Percentiles rank a stretch among this genome's conserved stretches.
Evolutionary conservation across 2,329 filamentous ascomycete genomes (phyloP).

Genomic region (Bipolaris bicolor): DNA sequence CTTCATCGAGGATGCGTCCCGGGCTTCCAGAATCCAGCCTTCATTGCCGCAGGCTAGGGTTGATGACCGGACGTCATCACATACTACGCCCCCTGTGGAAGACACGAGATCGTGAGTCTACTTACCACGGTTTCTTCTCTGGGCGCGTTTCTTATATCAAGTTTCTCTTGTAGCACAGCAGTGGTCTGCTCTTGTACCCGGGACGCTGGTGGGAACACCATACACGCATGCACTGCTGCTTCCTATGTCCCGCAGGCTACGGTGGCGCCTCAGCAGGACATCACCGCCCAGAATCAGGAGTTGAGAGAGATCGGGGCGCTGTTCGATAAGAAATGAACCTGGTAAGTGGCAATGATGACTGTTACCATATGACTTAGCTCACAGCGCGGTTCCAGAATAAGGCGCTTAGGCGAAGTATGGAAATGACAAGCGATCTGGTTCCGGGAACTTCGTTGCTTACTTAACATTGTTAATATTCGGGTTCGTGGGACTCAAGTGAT

Average conservation of each 20-base stretch:
- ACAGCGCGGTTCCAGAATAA: neutral
- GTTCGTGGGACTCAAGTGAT: neutral
- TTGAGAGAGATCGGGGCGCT: neutral
- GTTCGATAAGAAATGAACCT: neutral
- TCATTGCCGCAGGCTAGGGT: neutral
- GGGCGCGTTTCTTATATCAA: neutral
- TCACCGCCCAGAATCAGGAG: neutral
- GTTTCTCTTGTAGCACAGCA: neutral
- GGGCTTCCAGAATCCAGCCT: neutral
- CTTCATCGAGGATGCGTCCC: neutral
- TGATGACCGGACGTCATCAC: neutral
- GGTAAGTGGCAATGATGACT: neutral
- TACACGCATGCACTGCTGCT: neutral
- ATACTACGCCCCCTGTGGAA: neutral
- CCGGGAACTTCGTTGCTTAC: neutral
- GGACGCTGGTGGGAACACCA: neutral
- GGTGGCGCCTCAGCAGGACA: neutral
- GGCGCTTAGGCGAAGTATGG: neutral
- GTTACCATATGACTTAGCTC: neutral
- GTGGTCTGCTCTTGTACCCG: neutral
- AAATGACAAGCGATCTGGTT: neutral
- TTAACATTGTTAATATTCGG: neutral
- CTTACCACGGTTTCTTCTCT: neutral
- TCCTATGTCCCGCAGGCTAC: neutral
- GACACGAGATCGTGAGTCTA: neutral